phyloP scores from a whole-genome alignment of 129 eudicot species.

The Flaveria ramosissima region DNA sequence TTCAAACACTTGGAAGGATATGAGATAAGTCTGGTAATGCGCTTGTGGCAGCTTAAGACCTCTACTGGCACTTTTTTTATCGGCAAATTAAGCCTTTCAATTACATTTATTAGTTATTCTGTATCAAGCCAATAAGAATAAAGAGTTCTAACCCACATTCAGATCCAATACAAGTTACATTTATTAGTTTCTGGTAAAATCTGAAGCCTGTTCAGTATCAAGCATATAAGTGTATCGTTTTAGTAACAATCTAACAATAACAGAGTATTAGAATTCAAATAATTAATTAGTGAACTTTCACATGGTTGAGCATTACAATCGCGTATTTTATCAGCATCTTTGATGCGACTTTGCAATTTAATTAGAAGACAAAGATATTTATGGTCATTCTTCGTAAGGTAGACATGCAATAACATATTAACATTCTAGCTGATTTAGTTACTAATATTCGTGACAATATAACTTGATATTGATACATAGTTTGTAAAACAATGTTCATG shows the following conservation, averaged over 20 bases:
- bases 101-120: neutral
- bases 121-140: neutral
- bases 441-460: no score
- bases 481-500: no score
- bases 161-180: neutral
- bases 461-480: no score
- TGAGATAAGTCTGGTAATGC: no score
- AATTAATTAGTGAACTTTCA: neutral
- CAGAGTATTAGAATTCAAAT: neutral
- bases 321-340: neutral
- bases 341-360: no score
- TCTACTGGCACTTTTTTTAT: neutral
- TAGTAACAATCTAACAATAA: neutral
- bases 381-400: no score
- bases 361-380: no score
- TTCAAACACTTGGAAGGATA: no score
- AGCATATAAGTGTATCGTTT: neutral
- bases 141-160: no score
- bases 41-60: neutral
- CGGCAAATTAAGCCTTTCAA: neutral
- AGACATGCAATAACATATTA: no score
- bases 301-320: neutral
- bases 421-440: no score
- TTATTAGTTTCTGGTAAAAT: neutral
- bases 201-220: neutral